Evolutionary conservation across 1,284 basidiomycete species (phyloP).

Genomic region (Exsudoporus floridanus): DNA sequence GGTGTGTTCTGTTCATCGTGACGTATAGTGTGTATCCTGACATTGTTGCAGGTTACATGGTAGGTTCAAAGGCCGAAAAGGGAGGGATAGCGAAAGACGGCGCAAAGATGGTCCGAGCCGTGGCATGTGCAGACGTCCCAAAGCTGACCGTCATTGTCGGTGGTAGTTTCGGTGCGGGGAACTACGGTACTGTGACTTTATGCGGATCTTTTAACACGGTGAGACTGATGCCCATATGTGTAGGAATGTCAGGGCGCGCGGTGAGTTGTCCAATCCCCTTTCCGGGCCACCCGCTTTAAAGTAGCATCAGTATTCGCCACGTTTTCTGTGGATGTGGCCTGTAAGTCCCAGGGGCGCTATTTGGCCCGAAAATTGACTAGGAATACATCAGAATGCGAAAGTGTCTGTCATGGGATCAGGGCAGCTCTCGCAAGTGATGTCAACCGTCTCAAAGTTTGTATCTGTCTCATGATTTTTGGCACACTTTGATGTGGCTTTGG

Average conservation of each 20-base stretch:
- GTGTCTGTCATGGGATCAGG: slow-evolving; percentile 97
- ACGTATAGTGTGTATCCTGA: slow-evolving; percentile 3
- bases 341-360: slow-evolving; percentile 44
- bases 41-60: slow-evolving; percentile 75
- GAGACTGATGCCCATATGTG: slow-evolving; percentile 15
- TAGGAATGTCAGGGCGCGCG: slow-evolving; percentile 86
- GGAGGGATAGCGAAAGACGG: slow-evolving; percentile 98
- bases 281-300: slow-evolving; percentile 8
- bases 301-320: slow-evolving; percentile 73
- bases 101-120: slow-evolving; percentile 96
- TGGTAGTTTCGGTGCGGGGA: slow-evolving; percentile 92
- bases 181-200: slow-evolving; percentile 67
- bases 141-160: slow-evolving; percentile 95
- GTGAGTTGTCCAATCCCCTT: slow-evolving; percentile 45
- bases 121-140: slow-evolving; percentile 91
- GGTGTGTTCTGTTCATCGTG: slow-evolving; percentile 38
- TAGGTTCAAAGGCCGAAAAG: slow-evolving; percentile 89
- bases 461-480: not conserved
- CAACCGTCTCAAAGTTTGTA: slow-evolving; percentile 77
- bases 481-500: slow-evolving; percentile 2
- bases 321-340: slow-evolving; percentile 98
- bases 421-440: slow-evolving; percentile 91
- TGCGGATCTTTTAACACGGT: not conserved
- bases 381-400: slow-evolving; percentile 70
- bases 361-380: slow-evolving; percentile 10